phyloP scores from a whole-genome alignment of 78 protist species.

The Dictyostelium firmibasis region DNA sequence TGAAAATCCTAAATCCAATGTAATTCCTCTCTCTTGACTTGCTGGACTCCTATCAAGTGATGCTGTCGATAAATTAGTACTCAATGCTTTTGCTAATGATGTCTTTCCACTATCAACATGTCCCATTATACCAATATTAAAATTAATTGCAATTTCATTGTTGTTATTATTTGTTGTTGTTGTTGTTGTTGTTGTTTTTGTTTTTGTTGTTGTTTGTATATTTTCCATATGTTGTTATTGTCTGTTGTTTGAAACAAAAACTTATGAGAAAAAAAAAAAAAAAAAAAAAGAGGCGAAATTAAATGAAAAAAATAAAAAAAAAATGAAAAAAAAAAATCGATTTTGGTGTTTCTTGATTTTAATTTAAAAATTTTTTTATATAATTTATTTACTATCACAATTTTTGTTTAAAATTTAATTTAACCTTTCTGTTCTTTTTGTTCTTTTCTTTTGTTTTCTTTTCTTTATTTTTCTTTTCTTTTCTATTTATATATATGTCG shows the following conservation, averaged over 20 bases:
- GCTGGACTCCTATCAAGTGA: slow-evolving; percentile 97
- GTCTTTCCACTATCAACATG: slow-evolving; percentile 99
- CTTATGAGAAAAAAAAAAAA: background rate
- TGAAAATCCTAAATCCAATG: slow-evolving; percentile 98
- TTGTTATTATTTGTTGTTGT: background rate
- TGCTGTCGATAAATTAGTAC: slow-evolving; percentile 92
- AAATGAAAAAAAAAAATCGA: background rate
- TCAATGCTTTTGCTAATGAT: slow-evolving; percentile 89
- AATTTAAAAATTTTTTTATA: background rate
- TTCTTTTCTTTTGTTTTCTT: no score
- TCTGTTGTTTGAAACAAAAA: background rate
- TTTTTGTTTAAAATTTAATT: background rate
- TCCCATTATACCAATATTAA: slow-evolving; percentile 97
- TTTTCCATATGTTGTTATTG: background rate
- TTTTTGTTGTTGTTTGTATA: background rate
- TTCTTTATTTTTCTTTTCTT: background rate
- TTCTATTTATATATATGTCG: background rate
- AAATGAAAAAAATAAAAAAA: background rate
- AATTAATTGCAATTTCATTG: slow-evolving; percentile 28
- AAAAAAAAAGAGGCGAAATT: background rate
- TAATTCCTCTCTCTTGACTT: slow-evolving; percentile 96
- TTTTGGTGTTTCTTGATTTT: background rate
- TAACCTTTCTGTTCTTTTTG: background rate
- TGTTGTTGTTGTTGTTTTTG: background rate
- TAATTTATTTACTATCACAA: slow-evolving; percentile 1